These are phyloP conservation scores for Testicularia cyperi DNA, from an alignment of 1,284 basidiomycete species.

Conservation along the genomic window DNA sequence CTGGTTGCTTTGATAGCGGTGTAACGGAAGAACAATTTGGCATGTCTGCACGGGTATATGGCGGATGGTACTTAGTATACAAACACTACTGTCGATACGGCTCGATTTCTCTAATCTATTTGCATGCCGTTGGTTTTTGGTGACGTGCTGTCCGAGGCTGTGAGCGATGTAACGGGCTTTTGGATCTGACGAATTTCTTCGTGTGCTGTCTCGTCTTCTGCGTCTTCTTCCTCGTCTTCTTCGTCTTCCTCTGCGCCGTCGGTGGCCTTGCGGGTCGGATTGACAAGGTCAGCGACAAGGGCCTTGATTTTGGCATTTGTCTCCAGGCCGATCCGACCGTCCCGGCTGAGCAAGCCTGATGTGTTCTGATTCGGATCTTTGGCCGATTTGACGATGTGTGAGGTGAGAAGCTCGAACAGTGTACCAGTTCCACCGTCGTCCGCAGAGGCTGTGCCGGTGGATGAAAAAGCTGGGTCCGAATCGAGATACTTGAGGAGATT, in stretches of 20 bases:
- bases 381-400: constrained; percentile 2
- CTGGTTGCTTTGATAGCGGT: constrained; percentile 35
- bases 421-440: constrained; percentile 4
- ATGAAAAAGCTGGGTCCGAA: constrained; percentile 1
- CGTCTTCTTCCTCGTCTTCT: constrained; percentile 16
- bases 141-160: background rate
- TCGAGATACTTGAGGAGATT: constrained; percentile 17
- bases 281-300: constrained; percentile 1
- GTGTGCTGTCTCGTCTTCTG: constrained; percentile 1
- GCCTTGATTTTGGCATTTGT: background rate
- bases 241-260: constrained; percentile 8
- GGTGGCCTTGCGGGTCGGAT: constrained; percentile 3
- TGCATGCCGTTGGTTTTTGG: background rate
- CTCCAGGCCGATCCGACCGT: constrained; percentile 11
- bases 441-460: background rate
- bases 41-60: too few species aligned
- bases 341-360: constrained; percentile 2
- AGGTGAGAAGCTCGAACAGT: constrained; percentile 14
- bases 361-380: background rate
- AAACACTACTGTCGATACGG: background rate
- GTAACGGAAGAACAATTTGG: too few species aligned
- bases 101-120: background rate
- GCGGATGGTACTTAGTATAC: too few species aligned
- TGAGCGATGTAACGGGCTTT: background rate
- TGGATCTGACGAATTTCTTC: background rate